Base-by-base conservation (phyloP, 2,329 filamentous ascomycete species). In the Periconia sp. region DNA sequence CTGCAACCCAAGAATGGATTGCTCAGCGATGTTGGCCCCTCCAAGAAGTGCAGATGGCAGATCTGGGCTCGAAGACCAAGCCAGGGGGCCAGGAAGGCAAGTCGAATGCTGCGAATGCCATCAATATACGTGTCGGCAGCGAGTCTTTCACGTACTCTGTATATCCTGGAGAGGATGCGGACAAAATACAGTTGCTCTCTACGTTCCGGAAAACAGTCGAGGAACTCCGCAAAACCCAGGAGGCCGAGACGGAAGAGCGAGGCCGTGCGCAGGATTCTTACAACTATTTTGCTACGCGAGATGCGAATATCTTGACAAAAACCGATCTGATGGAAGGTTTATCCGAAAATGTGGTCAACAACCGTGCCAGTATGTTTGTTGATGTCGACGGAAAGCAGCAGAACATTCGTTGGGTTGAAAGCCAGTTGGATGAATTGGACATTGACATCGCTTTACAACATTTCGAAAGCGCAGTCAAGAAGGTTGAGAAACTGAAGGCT, bases 341-440 rank as follows among this genome's bases (percentile, higher is more conserved):
- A 8, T 90, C 89, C 4, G 69, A 71, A 4, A 69, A 63, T 2
- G 84, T 86, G 50, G 84, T 87, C 58, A 90, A 90, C 63, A 89
- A 95, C 66, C 75, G 76, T 26, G 74, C 75, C 13, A 82, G 78
- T 48, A 87, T 96, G 73, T 82, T 96, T 41, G 92, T 99, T 55
- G 94, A 99, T 59, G 89, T 96, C 11, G 94, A 97, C 61, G 94
- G 94, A 35, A 95, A 95, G 61, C 92, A 96, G 69, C 90, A 97
- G 66, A 96, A 94, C 65, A 80, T 99, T 33, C 88, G 92, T 39
- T 96, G 90, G 90, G 90, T 99, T 0, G 94, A 99, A 68, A 84
- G 85, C 38, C 90, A 97, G 71, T 88, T 99, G 69, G 94, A 99
- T 64, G 90, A 95, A 63, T 82, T 99, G 5, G 94, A 99, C 63